Evolutionary conservation across 768 basidiomycete genomes (phyloP), one percentile per base, ranked within the genome.

Genomic region (Candolleomyces aberdarensis): DNA sequence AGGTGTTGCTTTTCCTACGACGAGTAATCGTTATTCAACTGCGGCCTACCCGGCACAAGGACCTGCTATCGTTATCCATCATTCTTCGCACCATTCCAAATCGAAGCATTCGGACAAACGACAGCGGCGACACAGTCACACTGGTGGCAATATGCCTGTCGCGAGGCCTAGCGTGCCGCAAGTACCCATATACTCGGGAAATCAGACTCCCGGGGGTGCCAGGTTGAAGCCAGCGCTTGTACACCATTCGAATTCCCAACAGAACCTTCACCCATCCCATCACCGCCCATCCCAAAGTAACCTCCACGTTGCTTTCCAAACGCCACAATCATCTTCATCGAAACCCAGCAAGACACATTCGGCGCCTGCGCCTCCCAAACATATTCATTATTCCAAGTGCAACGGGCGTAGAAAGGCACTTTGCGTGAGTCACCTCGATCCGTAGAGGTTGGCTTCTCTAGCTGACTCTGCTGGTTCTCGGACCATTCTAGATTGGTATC

Each of bases 381-480:
- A 17, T 54, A 32, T 19, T 17, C 83, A 85, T 63, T 91, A 90
- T 69, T 92, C 91, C 3, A 87, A 85, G 61, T 95, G 94, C 70
- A 89, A 80, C 0, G 90, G 92, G 8, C 78, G 76, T 61, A 85
- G 86, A 73, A 95, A 91, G 72, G 95, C 93, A 0, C 76, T 97
- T 13, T 89, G 89, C 63, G 91, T 92, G 71, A 66, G 91, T 72
- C 20, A 50, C 44, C 51, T 20, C 36, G 13, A 40, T 66, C 22
- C 41, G 40, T 40, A 31, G 19, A 50, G 20, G 5, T 41, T 62
- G 32, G 19, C 15, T 50, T 13, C 48, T 56, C 36, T 39, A 47
- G 14, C 14, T 61, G 14, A 26, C 50, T 58, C 53, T 26, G 59
- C 48, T 39, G 14, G 13, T 49, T 43, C 51, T 63, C 50, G 57